Base-by-base conservation (phyloP, 805 yeast species). In the Lipomyces spencermartinsiae region DNA sequence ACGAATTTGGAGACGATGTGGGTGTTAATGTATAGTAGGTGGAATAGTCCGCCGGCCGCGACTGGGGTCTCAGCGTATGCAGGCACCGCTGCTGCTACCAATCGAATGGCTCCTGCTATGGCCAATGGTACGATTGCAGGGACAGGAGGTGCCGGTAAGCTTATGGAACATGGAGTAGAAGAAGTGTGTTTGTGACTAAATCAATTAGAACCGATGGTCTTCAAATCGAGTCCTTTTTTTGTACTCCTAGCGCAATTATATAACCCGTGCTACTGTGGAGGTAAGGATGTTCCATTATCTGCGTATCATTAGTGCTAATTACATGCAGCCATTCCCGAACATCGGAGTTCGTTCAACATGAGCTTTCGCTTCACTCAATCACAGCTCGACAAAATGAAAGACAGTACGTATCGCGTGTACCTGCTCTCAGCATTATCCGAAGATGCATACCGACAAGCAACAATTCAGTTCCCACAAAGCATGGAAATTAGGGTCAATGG, bases 391-490 rank as follows among this genome's bases (percentile, higher is more conserved):
- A 71, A 82, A 10, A 71, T 90, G 10, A 70, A 73, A 29, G 74
- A 69, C 4, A 37, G 46, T 12, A 72, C 74, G 12, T 77, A 76
- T 67, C 83, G 80, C 63, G 69, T 91, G 3, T 86, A 79, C 71
- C 74, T 91, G 1, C 77, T 90, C 59, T 83, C 89, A 73, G 92
- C 78, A 31, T 70, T 59, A 33, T 66, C 68, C 22, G 68, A 65
- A 14, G 72, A 69, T 7, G 63, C 62, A 35, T 57, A 29, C 31
- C 55, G 73, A 25, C 75, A 74, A 39, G 60, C 69, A 33, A 73
- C 76, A 9, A 73, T 92, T 9, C 86, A 85, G 72, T 93, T 87
- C 73, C 98, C 98, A 0, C 81, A 80, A 34, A 92, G 91, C 4
- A 80, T 88, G 58, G 96, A 90, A 74, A 80, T 93, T 2, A 82